A percentile compares a stretch with the other conserved stretches of the same genome.
Evolutionary conservation across 192 early-diverging fungal genomes (phyloP).

Genomic region (Umbelopsis ramanniana): DNA sequence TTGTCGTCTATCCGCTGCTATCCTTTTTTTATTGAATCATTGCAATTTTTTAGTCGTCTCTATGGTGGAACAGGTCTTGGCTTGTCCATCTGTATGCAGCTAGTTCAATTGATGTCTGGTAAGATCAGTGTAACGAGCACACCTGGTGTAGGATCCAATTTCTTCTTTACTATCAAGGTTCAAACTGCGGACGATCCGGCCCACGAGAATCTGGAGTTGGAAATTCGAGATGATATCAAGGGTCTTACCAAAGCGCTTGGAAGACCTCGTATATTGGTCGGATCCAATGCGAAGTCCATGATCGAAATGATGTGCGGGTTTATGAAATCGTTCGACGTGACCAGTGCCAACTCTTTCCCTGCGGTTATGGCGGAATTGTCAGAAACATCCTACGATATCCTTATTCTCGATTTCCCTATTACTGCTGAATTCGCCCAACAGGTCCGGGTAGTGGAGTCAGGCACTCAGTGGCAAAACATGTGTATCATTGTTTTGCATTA

Average conservation of each 20-base stretch:
- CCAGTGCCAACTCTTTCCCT: background rate
- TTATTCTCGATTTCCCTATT: slow-evolving; percentile 33
- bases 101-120: slow-evolving; percentile 68
- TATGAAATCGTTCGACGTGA: background rate
- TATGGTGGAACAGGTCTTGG: slow-evolving; percentile 70
- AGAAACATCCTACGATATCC: slow-evolving; percentile 1
- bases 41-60: slow-evolving; percentile 44
- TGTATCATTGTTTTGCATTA: slow-evolving; percentile 35
- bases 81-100: slow-evolving; percentile 59
- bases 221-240: background rate
- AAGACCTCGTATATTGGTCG: slow-evolving; percentile 31
- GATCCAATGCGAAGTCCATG: background rate
- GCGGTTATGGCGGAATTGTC: background rate
- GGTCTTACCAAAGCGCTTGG: slow-evolving; percentile 20
- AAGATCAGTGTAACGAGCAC: slow-evolving; percentile 48
- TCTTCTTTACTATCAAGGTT: slow-evolving; percentile 52
- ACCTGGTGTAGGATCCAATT: slow-evolving; percentile 51
- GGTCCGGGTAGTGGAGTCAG: background rate
- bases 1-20: background rate
- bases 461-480: slow-evolving; percentile 6
- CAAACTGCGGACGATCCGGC: slow-evolving; percentile 23
- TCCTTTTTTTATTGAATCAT: too few species aligned
- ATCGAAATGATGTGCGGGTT: slow-evolving; percentile 7
- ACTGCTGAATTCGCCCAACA: slow-evolving; percentile 25
- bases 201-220: slow-evolving; percentile 2